phyloP scores from a whole-genome alignment of 768 basidiomycete species.

The Austroboletus eburneus region DNA sequence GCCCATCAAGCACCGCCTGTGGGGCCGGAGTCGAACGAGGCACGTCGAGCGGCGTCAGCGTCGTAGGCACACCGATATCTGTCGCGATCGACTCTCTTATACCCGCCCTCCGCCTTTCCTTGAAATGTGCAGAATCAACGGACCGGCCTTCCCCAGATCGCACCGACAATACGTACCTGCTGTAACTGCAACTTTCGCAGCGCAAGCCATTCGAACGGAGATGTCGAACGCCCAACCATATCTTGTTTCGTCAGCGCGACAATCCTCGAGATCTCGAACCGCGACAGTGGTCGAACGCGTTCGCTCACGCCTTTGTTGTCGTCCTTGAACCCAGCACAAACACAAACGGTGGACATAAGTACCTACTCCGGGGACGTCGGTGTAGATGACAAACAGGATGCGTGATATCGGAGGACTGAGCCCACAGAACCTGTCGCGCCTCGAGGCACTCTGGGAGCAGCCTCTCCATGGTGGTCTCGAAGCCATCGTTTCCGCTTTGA shows the following conservation, averaged over 20 bases:
- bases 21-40: conserved; percentile 25
- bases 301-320: conserved; percentile 19
- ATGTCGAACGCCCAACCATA: conserved; percentile 11
- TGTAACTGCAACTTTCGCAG: conserved; percentile 45
- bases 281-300: conserved; percentile 38
- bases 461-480: conserved; percentile 33
- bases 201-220: conserved; percentile 32
- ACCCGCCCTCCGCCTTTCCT: conserved; percentile 21
- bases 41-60: conserved; percentile 27
- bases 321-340: conserved; percentile 6
- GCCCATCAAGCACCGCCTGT: conserved; percentile 42
- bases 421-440: conserved; percentile 25
- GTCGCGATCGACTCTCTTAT: conserved; percentile 1
- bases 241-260: conserved; percentile 21
- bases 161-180: too few species aligned
- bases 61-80: conserved; percentile 3
- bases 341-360: too few species aligned
- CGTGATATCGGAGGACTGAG: conserved; percentile 9
- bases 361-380: too few species aligned
- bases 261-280: conserved; percentile 38
- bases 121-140: too few species aligned
- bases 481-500: conserved; percentile 16
- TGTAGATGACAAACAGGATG: conserved; percentile 19
- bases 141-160: too few species aligned
- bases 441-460: conserved; percentile 34